Base-by-base conservation (phyloP, 2,329 filamentous ascomycete species). In the Dactylellina parvicollis region DNA sequence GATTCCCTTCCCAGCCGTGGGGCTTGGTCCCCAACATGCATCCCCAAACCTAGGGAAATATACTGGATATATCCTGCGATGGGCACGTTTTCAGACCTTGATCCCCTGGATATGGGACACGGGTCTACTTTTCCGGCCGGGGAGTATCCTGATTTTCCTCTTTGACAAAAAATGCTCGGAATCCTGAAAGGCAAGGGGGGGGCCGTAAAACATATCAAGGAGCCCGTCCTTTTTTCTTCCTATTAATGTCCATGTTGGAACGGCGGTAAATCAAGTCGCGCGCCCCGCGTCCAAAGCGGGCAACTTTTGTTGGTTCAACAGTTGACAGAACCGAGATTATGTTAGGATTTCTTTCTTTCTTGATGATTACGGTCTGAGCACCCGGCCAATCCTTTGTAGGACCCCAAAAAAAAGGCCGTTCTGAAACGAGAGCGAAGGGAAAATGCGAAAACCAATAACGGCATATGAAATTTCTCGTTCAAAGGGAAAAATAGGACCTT, bases 1-100 rank as follows among this genome's bases (percentile, higher is more conserved):
- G 14, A n/a, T 44, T 57, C 30, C 22, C 42, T 65, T 67, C 62
- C 62, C 62, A 66, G 52, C 50, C 44, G 61, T 66, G 62, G 62
- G 62, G 62, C 54, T 67, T 65, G 59, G 40, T 12, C 12, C 12
- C 30, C 30, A 5, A 12, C 12, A 7, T 34, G 30, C 30, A 34
- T 34, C 5, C 5, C 12, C 30, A 12, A 34, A 12, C 12, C 5
- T 12, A 34, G 30, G 12, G 5, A 7, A 34, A n/a, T n/a, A n/a
- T n/a, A n/a, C n/a, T n/a, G n/a, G n/a, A n/a, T n/a, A n/a, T n/a
- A n/a, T n/a, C n/a, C n/a, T n/a, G n/a, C n/a, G n/a, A n/a, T n/a
- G n/a, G n/a, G 14, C n/a, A 8, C 9, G 22, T 30, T n/a, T 28
- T 14, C 34, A n/a, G 34, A 14, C 30, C 5, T 8, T 40, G 16